Conservation (phyloP, 768 basidiomycete species). For the Boletus sp. region DNA sequence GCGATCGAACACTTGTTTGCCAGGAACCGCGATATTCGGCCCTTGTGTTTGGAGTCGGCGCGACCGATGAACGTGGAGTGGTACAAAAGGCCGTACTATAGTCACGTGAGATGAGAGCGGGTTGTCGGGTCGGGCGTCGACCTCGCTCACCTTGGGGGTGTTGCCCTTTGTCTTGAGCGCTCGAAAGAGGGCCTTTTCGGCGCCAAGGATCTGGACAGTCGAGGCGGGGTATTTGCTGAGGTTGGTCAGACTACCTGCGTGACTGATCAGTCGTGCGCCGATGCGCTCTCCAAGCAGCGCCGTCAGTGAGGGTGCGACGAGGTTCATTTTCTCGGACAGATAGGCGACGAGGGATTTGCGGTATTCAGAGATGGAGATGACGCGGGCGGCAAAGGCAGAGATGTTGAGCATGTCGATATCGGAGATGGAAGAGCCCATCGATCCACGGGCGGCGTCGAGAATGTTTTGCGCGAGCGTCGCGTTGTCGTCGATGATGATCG, state of each 20-base stretch:
- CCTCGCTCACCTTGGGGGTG: constrained; percentile 76
- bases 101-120: neutral
- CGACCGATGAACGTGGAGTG: constrained; percentile 97
- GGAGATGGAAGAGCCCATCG: constrained; percentile 89
- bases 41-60: constrained; percentile 92
- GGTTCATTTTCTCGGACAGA: constrained; percentile 95
- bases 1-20: constrained; percentile 99
- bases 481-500: constrained; percentile 81
- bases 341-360: constrained; percentile 87
- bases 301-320: constrained; percentile 90
- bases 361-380: constrained; percentile 91
- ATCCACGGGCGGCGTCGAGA: constrained; percentile 89
- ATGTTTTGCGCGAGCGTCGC: constrained; percentile 86
- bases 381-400: constrained; percentile 83
- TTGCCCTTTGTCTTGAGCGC: constrained; percentile 99
- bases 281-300: constrained; percentile 91
- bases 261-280: constrained; percentile 89
- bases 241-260: constrained; percentile 95
- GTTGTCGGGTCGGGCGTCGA: neutral
- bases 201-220: constrained; percentile 96
- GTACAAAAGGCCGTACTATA: constrained; percentile 93
- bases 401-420: constrained; percentile 98
- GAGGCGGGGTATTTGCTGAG: constrained; percentile 97
- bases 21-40: constrained; percentile 96
- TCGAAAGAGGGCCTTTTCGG: constrained; percentile 96